A percentile compares a stretch with the other conserved stretches of the same genome.
Conservation (phyloP, 2,329 filamentous ascomycete genomes). For the Neopestalotiopsis sp. region DNA sequence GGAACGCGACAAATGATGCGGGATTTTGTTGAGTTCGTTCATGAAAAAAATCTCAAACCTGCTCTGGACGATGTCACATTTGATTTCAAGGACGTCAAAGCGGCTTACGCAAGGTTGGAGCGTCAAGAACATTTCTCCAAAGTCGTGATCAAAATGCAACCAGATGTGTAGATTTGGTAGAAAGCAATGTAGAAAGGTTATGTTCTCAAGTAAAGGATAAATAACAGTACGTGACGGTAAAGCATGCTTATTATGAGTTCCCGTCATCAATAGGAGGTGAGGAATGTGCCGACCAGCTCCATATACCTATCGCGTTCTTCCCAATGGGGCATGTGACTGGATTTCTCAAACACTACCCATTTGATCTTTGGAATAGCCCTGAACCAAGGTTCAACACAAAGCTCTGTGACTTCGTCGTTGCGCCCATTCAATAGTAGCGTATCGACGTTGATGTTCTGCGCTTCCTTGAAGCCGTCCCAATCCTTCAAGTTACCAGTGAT, state of each 20-base stretch:
- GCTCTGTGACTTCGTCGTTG: constrained; percentile 30
- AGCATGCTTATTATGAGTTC: background rate
- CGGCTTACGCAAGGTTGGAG: constrained; percentile 35
- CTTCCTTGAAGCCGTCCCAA: constrained; percentile 25
- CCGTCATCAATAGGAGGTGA: background rate
- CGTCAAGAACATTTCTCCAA: constrained; percentile 43
- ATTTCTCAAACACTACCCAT: constrained; percentile 26
- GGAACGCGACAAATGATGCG: constrained; percentile 24
- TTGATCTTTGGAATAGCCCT: constrained; percentile 28
- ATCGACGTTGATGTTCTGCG: constrained; percentile 21
- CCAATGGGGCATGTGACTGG: constrained; percentile 26
- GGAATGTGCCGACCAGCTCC: background rate
- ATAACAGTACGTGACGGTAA: background rate
- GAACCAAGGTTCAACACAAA: constrained; percentile 29
- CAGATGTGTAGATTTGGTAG: background rate
- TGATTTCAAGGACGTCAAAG: constrained; percentile 29
- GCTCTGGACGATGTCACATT: constrained; percentile 22
- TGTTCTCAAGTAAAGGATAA: background rate
- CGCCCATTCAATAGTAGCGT: constrained; percentile 30
- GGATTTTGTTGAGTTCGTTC: constrained; percentile 22
- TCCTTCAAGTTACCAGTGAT: constrained; percentile 21
- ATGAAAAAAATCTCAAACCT: constrained; percentile 23
- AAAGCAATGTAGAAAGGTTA: too few relatives aligned
- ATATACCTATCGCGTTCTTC: background rate
- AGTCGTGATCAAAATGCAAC: constrained; percentile 30